Evolutionary conservation across 2,329 filamentous ascomycete genomes (phyloP), one percentile per base, ranked within the genome.

Genomic region (Penicillium sumatraense): DNA sequence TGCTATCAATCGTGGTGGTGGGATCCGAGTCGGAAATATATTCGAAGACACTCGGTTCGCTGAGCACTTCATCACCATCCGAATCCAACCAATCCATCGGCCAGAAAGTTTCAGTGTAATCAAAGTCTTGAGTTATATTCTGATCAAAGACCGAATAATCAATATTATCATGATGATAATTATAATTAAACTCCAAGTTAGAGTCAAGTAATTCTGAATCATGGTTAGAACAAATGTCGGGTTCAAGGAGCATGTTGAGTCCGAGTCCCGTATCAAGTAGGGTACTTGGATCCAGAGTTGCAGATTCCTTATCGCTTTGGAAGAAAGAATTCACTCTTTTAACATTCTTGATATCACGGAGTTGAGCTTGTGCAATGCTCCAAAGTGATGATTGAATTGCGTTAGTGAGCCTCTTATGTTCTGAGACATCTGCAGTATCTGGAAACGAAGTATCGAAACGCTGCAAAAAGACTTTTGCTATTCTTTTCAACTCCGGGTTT

Each of bases 331-430:
- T 40, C 23, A 44, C 23, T 31, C 46, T 61, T 29, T 49, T 49
- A 3, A 7, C 10, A 7, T 55, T 46, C 21, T 62, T 60, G 2
- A 56, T 38, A 6, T 53, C 64, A 35, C 59, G 60, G 16, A 72
- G 53, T 14, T 60, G 59, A 29, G 61, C 61, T 36, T 74, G 72
- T 20, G 71, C 68, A 24, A 65, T 65, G 20, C 51, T 53, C 73
- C 74, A 77, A 13, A 76, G 59, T 1, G 68, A 59, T 26, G 63
- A 61, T 36, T 68, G 66, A 7, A 75, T 46, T 11, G 61, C 56
- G 18, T 59, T 33, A 11, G 57, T 66, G 3, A 54, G 50, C 31
- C 59, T 58, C 48, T 7, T 26, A 27, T 24, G 20, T 14, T 24
- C 8, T 2, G 41, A 41, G 26, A 18, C 31, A 5, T 23, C n/a